A percentile compares a stretch with the other conserved stretches of the same genome.
These are phyloP conservation scores for Cytospora paraplurivora DNA, from an alignment of 2,329 filamentous ascomycete genomes.

Conservation along the genomic window DNA sequence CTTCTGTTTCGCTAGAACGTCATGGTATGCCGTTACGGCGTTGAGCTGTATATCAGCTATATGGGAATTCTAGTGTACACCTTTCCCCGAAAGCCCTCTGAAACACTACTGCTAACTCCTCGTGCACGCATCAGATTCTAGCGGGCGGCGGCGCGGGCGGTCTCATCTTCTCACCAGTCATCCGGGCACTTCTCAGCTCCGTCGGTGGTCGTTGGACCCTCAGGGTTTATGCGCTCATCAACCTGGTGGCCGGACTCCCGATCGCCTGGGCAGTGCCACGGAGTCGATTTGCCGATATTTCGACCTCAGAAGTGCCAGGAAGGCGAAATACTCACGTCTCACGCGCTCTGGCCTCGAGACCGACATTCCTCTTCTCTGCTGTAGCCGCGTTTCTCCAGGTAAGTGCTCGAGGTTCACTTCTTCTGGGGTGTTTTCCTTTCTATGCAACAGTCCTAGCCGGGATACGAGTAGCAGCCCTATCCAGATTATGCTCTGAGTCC, in stretches of 20 bases:
- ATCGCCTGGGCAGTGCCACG: constrained; percentile 44
- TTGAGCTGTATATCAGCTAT: background rate
- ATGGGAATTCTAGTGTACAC: background rate
- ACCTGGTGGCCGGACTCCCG: constrained; percentile 42
- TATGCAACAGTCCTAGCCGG: constrained; percentile 22
- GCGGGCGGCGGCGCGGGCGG: constrained; percentile 47
- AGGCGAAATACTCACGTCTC: constrained; percentile 43
- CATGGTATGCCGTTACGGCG: background rate
- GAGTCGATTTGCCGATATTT: constrained; percentile 40
- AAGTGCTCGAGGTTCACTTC: constrained; percentile 16
- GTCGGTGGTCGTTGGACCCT: constrained; percentile 50
- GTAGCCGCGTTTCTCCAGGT: constrained; percentile 44
- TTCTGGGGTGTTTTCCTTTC: too few relatives aligned
- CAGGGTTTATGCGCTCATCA: constrained; percentile 42
- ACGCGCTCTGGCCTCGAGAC: constrained; percentile 40
- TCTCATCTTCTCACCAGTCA: constrained; percentile 44
- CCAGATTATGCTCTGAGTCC: background rate
- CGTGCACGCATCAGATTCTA: constrained; percentile 36
- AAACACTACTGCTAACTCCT: background rate
- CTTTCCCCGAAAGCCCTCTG: too few relatives aligned
- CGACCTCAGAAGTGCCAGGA: constrained; percentile 28
- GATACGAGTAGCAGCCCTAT: too few relatives aligned
- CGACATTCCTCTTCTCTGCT: constrained; percentile 46
- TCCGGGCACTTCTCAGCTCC: constrained; percentile 44
- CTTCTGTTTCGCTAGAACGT: background rate